A percentile compares a stretch with the other conserved stretches of the same genome.
Evolutionary conservation across 1,139 yeast species (phyloP).

Genomic region (Pichia norvegensis): DNA sequence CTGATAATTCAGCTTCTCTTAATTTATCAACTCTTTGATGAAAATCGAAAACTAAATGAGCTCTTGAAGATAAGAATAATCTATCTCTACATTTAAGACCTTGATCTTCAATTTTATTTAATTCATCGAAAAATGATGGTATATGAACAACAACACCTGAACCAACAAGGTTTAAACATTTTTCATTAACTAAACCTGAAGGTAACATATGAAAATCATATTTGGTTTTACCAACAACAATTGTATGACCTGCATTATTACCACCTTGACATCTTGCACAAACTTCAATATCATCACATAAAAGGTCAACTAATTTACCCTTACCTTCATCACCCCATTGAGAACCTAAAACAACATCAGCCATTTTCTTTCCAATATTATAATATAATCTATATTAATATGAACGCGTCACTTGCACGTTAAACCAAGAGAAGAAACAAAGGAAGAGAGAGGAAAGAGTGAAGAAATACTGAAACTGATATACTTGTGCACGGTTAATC

Average conservation of each 20-base stretch:
- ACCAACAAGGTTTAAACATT: slow-evolving; percentile 83
- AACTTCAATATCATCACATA: slow-evolving; percentile 89
- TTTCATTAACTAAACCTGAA: slow-evolving; percentile 89
- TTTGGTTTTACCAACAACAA: slow-evolving; percentile 79
- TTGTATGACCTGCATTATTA: slow-evolving; percentile 98
- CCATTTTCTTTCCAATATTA: slow-evolving; percentile 36
- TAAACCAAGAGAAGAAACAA: slow-evolving; percentile 10
- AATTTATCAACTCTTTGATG: slow-evolving; percentile 95
- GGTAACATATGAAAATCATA: slow-evolving; percentile 99
- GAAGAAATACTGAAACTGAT: neutral
- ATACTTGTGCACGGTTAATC: too few species aligned
- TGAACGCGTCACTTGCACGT: slow-evolving; percentile 16
- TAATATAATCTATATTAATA: neutral
- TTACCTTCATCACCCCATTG: slow-evolving; percentile 99
- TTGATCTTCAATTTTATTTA: slow-evolving; percentile 70
- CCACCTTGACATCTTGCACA: slow-evolving; percentile 99
- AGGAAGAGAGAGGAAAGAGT: slow-evolving; percentile 3
- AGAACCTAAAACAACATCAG: slow-evolving; percentile 91
- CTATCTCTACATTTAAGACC: slow-evolving; percentile 76
- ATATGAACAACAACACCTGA: slow-evolving; percentile 95
- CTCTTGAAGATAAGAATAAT: slow-evolving; percentile 83
- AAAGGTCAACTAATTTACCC: slow-evolving; percentile 90
- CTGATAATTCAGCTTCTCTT: slow-evolving; percentile 85
- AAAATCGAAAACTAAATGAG: slow-evolving; percentile 94
- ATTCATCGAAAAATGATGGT: slow-evolving; percentile 86